These are phyloP conservation scores for Westerdykella aurantiaca DNA, from an alignment of 2,329 filamentous ascomycete species.

Conservation along the genomic window DNA sequence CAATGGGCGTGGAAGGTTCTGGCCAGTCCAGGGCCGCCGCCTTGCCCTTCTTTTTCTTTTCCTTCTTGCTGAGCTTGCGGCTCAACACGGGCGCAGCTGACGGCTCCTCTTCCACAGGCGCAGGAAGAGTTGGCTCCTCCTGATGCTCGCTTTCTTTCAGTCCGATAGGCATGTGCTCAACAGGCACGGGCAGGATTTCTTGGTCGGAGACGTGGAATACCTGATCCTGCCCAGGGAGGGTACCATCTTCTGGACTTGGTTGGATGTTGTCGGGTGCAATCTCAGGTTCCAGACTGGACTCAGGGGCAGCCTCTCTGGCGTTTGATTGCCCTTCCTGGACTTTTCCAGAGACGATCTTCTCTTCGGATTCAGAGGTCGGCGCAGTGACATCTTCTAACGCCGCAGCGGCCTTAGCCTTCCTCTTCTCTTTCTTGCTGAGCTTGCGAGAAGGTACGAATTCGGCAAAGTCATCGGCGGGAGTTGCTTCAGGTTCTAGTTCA, in stretches of 20 bases:
- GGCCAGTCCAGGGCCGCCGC: conserved; percentile 3
- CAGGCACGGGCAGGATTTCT: background rate
- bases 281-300: background rate
- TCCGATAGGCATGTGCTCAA: background rate
- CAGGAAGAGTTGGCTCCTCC: conserved; percentile 5
- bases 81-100: conserved; percentile 11
- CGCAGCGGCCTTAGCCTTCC: conserved; percentile 21
- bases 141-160: background rate
- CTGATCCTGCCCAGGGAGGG: background rate
- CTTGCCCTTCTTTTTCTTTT: conserved; percentile 20
- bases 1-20: background rate
- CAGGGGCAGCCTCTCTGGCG: background rate
- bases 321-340: background rate
- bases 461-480: background rate
- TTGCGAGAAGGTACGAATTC: conserved; percentile 14
- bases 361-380: background rate
- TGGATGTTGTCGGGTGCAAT: too few relatives aligned
- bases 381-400: background rate
- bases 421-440: conserved; percentile 41
- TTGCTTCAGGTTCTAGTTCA: background rate
- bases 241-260: too few relatives aligned
- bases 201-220: background rate
- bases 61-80: conserved; percentile 25
- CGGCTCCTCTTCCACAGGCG: conserved; percentile 5
- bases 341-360: background rate